Evolutionary conservation across 2,329 filamentous ascomycete species (phyloP).

Genomic region (Epichloe amarillans): DNA sequence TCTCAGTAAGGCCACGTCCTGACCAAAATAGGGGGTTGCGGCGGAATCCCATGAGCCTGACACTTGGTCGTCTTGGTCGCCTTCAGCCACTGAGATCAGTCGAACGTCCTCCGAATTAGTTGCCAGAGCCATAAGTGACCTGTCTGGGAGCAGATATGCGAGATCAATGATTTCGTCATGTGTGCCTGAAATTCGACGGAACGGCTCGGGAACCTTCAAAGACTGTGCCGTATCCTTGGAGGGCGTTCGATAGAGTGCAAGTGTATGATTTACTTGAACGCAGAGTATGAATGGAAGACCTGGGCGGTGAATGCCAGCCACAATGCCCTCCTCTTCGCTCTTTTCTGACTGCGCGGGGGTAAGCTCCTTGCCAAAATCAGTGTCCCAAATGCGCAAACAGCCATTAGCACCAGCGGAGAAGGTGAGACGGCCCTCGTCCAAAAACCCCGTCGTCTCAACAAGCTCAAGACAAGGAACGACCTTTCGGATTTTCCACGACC

Average conservation of each 20-base stretch:
- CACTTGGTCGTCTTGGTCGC: slow-evolving; percentile 13
- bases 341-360: slow-evolving; percentile 57
- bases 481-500: slow-evolving; percentile 69
- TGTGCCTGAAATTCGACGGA: slow-evolving; percentile 80
- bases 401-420: slow-evolving; percentile 81
- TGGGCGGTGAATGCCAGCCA: slow-evolving; percentile 55
- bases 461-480: slow-evolving; percentile 77
- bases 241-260: slow-evolving; percentile 53
- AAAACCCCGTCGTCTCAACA: slow-evolving; percentile 72
- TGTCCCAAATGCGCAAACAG: slow-evolving; percentile 71
- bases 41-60: slow-evolving; percentile 4
- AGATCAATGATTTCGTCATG: slow-evolving; percentile 97
- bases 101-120: slow-evolving; percentile 92
- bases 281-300: slow-evolving; percentile 61
- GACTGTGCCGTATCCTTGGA: slow-evolving; percentile 23
- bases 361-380: slow-evolving; percentile 62
- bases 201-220: slow-evolving; percentile 32
- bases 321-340: slow-evolving; percentile 51
- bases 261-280: slow-evolving; percentile 78
- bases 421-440: slow-evolving; percentile 55
- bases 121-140: slow-evolving; percentile 72
- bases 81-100: slow-evolving; percentile 57
- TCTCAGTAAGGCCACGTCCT: slow-evolving; percentile 72
- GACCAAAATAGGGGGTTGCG: slow-evolving; percentile 60
- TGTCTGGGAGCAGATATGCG: slow-evolving; percentile 69